Conservation (phyloP, 805 yeast species). For the Suhomyces sp. region DNA sequence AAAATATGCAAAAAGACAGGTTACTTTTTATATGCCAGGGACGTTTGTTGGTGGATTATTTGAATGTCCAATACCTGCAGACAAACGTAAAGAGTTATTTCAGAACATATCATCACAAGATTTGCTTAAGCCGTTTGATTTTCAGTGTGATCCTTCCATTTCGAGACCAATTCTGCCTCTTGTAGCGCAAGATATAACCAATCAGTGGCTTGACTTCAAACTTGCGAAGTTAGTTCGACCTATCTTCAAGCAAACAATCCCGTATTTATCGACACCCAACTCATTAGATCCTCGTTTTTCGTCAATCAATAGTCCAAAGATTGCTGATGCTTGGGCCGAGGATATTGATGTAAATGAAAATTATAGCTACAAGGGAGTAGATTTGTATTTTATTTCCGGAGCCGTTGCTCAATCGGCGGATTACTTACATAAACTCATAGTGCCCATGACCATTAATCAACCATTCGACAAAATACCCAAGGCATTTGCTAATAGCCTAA, state of each 20-base stretch:
- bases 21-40: slow-evolving; percentile 51
- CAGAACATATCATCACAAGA: slow-evolving; percentile 12
- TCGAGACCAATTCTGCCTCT: slow-evolving; percentile 54
- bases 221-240: slow-evolving; percentile 17
- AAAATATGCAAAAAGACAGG: slow-evolving; percentile 45
- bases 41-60: slow-evolving; percentile 66
- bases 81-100: slow-evolving; percentile 21
- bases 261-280: slow-evolving; percentile 55
- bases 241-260: slow-evolving; percentile 46
- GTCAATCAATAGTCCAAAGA: slow-evolving; percentile 26
- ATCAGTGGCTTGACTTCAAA: slow-evolving; percentile 42
- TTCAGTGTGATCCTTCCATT: slow-evolving; percentile 32
- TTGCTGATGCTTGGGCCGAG: slow-evolving; percentile 43
- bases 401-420: slow-evolving; percentile 14
- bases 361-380: slow-evolving; percentile 41
- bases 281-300: slow-evolving; percentile 35
- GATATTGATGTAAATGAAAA: slow-evolving; percentile 49
- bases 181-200: slow-evolving; percentile 52
- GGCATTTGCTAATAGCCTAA: neutral
- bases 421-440: slow-evolving; percentile 8
- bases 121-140: slow-evolving; percentile 15
- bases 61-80: slow-evolving; percentile 42
- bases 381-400: slow-evolving; percentile 29
- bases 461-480: slow-evolving; percentile 1
- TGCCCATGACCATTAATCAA: slow-evolving; percentile 4